phyloP scores from a whole-genome alignment of 306 rosid species.

The Citrullus amarus region DNA sequence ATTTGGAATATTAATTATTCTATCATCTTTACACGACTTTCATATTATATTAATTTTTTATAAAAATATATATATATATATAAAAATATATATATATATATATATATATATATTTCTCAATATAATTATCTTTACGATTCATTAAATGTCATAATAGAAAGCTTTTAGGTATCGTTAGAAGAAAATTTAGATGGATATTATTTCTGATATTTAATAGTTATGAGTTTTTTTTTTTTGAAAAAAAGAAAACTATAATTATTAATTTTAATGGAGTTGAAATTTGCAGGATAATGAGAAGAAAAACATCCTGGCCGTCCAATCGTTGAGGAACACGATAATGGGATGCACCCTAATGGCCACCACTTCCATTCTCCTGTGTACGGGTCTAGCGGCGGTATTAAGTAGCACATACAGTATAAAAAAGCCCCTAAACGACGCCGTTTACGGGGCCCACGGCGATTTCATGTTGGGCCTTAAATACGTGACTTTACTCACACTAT shows the following conservation, averaged over 20 bases:
- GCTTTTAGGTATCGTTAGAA: neutral
- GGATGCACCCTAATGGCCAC: constrained; percentile 96
- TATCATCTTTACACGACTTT: too few species aligned
- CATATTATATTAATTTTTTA: too few species aligned
- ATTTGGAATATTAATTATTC: too few species aligned
- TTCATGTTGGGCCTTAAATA: constrained; percentile 83
- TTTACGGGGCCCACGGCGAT: constrained; percentile 83
- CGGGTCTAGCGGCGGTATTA: constrained; percentile 77
- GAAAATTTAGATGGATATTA: too few species aligned
- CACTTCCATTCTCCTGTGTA: constrained; percentile 60
- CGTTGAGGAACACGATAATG: constrained; percentile 78
- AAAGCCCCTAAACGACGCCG: constrained; percentile 65
- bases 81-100: too few species aligned
- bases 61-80: too few species aligned
- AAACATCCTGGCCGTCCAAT: constrained; percentile 80
- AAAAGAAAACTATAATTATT: too few species aligned
- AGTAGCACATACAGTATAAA: constrained; percentile 94
- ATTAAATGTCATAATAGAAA: neutral
- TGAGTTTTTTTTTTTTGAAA: too few species aligned
- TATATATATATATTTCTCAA: too few species aligned
- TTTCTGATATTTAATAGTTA: too few species aligned
- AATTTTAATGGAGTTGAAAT: neutral
- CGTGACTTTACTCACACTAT: constrained; percentile 57
- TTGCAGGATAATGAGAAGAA: constrained; percentile 87
- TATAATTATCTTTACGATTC: too few species aligned